phyloP scores from a whole-genome alignment of 805 yeast species.

The Kodamaea laetipori region DNA sequence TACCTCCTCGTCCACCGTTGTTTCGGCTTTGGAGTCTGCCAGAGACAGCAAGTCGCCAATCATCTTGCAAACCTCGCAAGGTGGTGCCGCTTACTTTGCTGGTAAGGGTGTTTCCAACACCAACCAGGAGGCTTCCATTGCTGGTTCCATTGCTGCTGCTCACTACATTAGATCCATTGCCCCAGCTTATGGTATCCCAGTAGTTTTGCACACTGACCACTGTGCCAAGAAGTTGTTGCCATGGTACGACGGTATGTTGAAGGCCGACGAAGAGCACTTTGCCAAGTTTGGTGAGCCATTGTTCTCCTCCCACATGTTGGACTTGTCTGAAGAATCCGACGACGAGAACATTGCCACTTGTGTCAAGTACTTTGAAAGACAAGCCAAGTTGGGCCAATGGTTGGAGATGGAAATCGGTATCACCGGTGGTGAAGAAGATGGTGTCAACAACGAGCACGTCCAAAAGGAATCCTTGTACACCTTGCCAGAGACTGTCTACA shows the following conservation, averaged over 20 bases:
- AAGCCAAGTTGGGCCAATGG: constrained; percentile 94
- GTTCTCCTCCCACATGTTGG: constrained; percentile 99
- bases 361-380: constrained; percentile 92
- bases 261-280: constrained; percentile 93
- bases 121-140: constrained; percentile 91
- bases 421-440: constrained; percentile 99
- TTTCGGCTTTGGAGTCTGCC: constrained; percentile 51
- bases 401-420: constrained; percentile 99
- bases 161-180: constrained; percentile 97
- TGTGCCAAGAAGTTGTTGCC: constrained; percentile 98
- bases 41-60: constrained; percentile 75
- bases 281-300: constrained; percentile 87
- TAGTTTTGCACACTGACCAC: constrained; percentile 95
- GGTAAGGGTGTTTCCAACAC: constrained; percentile 97
- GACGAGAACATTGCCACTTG: constrained; percentile 94
- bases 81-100: constrained; percentile 99
- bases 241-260: constrained; percentile 98
- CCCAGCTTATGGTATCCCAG: constrained; percentile 95
- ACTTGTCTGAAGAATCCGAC: constrained; percentile 94
- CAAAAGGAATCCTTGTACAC: constrained; percentile 88
- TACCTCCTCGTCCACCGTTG: constrained; percentile 93
- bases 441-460: constrained; percentile 97
- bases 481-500: constrained; percentile 89
- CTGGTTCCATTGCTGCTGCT: constrained; percentile 96
- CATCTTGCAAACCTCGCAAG: constrained; percentile 94